Evolutionary conservation across 2,329 filamentous ascomycete genomes (phyloP), one percentile per base, ranked within the genome.

Genomic region (Ceratocystis colombiana): DNA sequence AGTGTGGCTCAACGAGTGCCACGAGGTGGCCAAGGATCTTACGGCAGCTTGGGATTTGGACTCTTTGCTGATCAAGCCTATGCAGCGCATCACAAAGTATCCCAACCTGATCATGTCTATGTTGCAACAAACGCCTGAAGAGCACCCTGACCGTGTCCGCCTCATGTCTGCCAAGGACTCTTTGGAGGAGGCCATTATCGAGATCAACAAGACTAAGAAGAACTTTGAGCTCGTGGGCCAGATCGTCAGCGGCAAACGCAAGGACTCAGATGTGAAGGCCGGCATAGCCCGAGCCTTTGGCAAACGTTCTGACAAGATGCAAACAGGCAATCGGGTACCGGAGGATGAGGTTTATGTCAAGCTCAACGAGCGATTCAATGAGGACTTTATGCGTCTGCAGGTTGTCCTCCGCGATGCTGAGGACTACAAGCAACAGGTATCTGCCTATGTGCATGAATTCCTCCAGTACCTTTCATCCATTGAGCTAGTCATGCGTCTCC

Each of bases 161-260:
- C 81, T 99, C 44, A 69, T 79, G 63, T 73, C 74, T 3, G 81
- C 83, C 44, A 81, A 81, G 69, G 76, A 77, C 1, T 75, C 77
- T 3, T 73, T 87, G 12, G 84, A 88, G 70, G 82, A 81, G 46
- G 88, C 92, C 8, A 84, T 89, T 25, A 83, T 88, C 64, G 88
- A 93, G 68, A 97, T 97, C 75, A 96, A 99, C 77, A 91, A 95
- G 73, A 87, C 91, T 65, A 97, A 96, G 78, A 95, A 93, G 77
- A 92, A 95, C 64, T 91, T 93, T 68, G 90, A 96, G 75, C 84
- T 96, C 61, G 89, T 97, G 28, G 91, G 90, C 3, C 88, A 95
- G 75, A 92, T 95, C 66, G 89, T 96, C 37, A 66, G 61, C 28
- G 81, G 87, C 67, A 93, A 93, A 74, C 85, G 89, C 70, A 95